A percentile compares a stretch with the other conserved stretches of the same genome.
Evolutionary conservation across 2,329 filamentous ascomycete genomes (phyloP).

Genomic region (Parastagonospora avenae): DNA sequence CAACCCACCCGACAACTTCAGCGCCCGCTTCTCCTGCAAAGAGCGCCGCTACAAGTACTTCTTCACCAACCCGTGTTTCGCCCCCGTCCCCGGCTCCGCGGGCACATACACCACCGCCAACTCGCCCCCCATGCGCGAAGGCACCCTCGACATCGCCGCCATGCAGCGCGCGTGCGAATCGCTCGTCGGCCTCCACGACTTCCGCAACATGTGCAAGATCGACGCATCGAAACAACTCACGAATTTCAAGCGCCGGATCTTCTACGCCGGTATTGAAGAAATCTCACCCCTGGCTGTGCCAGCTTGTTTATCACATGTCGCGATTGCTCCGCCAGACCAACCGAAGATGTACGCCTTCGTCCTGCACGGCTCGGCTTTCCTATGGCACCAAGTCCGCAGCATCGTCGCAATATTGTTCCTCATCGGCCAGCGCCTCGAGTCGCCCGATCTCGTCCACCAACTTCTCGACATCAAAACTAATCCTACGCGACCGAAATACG

Average conservation of each 20-base stretch:
- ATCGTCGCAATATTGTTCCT: conserved; percentile 94
- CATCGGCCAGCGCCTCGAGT: conserved; percentile 85
- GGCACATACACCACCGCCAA: conserved; percentile 52
- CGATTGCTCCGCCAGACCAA: conserved; percentile 18
- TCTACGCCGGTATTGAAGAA: conserved; percentile 74
- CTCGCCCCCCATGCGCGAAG: conserved; percentile 47
- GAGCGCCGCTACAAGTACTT: conserved; percentile 95
- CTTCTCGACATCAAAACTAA: conserved; percentile 75
- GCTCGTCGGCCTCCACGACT: conserved; percentile 87
- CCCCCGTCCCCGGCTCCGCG: conserved; percentile 64
- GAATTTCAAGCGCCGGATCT: conserved; percentile 80
- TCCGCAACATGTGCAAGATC: conserved; percentile 95
- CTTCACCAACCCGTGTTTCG: conserved; percentile 91
- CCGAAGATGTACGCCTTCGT: conserved; percentile 84
- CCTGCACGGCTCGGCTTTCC: conserved; percentile 86
- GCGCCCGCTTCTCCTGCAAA: conserved; percentile 88
- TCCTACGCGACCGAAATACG: conserved; percentile 81
- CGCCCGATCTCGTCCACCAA: conserved; percentile 71
- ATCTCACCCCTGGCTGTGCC: conserved; percentile 34
- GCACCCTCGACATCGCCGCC: conserved; percentile 83
- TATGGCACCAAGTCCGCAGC: conserved; percentile 98
- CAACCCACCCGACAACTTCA: conserved; percentile 76
- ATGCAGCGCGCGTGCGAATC: conserved; percentile 83
- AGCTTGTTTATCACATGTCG: conserved; percentile 34
- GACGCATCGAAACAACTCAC: conserved; percentile 88